These are phyloP conservation scores for Discostella stelligera DNA, from an alignment of 352 stramenopile genomes.

Conservation along the genomic window DNA sequence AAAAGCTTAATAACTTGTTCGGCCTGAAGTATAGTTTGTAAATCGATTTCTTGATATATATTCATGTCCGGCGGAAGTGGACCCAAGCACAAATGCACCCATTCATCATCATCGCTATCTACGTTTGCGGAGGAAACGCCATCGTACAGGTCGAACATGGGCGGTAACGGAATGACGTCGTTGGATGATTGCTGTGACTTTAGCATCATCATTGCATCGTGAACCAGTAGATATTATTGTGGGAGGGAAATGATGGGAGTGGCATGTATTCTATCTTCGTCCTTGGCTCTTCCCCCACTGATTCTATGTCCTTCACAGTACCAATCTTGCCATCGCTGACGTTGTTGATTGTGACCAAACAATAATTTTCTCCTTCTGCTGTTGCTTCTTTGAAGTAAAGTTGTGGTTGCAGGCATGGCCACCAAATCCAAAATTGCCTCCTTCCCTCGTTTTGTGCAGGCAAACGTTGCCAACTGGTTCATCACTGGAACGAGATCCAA, in stretches of 20 bases:
- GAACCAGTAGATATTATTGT: slow-evolving; percentile 65
- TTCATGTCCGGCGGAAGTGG: slow-evolving; percentile 29
- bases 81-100: slow-evolving; percentile 47
- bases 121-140: slow-evolving; percentile 20
- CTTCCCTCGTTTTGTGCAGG: slow-evolving; percentile 44
- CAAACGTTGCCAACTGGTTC: slow-evolving; percentile 27
- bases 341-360: slow-evolving; percentile 17
- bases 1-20: slow-evolving; percentile 67
- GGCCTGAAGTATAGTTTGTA: slow-evolving; percentile 72
- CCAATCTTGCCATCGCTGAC: slow-evolving; percentile 15
- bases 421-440: slow-evolving; percentile 34
- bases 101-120: slow-evolving; percentile 76
- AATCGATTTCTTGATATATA: slow-evolving; percentile 44
- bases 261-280: background rate
- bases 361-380: slow-evolving; percentile 15
- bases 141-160: slow-evolving; percentile 59
- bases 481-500: slow-evolving; percentile 44
- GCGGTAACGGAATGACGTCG: slow-evolving; percentile 30
- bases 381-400: background rate
- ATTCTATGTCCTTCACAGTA: slow-evolving; percentile 1
- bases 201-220: slow-evolving; percentile 50
- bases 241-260: slow-evolving; percentile 47
- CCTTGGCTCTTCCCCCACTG: background rate
- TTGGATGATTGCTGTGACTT: slow-evolving; percentile 9
- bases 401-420: background rate